These are phyloP conservation scores for Cercophora sp. DNA, from an alignment of 495 filamentous ascomycete species.

Conservation along the genomic window DNA sequence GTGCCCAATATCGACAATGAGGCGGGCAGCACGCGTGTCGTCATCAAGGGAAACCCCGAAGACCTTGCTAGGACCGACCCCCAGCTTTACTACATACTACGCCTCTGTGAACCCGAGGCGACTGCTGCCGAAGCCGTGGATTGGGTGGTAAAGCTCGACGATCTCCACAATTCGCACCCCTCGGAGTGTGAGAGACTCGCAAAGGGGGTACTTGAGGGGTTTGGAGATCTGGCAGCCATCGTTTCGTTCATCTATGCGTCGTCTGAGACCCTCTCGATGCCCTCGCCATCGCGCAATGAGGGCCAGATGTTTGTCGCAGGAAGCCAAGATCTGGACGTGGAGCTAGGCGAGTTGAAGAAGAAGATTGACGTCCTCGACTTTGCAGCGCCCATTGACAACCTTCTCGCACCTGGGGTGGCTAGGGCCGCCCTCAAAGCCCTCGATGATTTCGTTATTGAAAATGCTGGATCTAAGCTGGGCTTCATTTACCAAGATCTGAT, in stretches of 20 bases:
- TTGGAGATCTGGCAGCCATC: constrained; percentile 26
- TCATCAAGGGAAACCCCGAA: constrained; percentile 29
- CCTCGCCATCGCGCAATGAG: constrained; percentile 23
- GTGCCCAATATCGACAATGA: constrained; percentile 26
- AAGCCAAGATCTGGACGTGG: constrained; percentile 21
- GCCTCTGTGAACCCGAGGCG: constrained; percentile 26
- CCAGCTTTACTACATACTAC: constrained; percentile 29
- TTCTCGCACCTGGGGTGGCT: constrained; percentile 34
- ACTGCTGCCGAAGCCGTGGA: constrained; percentile 18
- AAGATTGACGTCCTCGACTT: constrained; percentile 31
- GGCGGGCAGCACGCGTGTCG: constrained; percentile 21
- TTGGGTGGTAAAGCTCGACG: constrained; percentile 25
- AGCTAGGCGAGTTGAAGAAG: constrained; percentile 26
- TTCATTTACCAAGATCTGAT: constrained; percentile 34
- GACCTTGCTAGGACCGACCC: constrained; percentile 20
- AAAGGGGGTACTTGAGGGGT: constrained; percentile 20
- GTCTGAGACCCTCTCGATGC: constrained; percentile 20
- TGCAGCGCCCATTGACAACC: constrained; percentile 32
- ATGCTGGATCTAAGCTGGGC: constrained; percentile 32
- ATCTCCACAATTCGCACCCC: constrained; percentile 18
- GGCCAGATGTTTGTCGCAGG: constrained; percentile 27
- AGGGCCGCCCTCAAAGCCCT: constrained; percentile 26
- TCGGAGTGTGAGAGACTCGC: constrained; percentile 14
- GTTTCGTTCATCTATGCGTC: constrained; percentile 26
- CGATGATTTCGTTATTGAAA: constrained; percentile 32